Evolutionary conservation across 495 filamentous ascomycete genomes (phyloP).

Genomic region (Penicillium dipodomyicola): DNA sequence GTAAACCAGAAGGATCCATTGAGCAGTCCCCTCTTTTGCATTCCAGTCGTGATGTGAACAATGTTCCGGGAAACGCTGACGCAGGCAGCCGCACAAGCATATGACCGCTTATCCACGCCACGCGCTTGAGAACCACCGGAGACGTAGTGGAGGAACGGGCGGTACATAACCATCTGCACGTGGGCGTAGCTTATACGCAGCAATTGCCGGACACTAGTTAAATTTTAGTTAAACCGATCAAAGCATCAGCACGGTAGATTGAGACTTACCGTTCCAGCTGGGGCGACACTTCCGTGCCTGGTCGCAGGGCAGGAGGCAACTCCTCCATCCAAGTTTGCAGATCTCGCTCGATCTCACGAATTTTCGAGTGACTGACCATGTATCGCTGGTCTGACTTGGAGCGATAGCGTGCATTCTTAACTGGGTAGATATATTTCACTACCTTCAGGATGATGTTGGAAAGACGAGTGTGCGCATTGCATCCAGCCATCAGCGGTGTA

Average conservation of each 20-base stretch:
- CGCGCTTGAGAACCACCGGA: constrained; percentile 66
- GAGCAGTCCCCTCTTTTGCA: constrained; percentile 78
- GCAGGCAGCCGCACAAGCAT: constrained; percentile 88
- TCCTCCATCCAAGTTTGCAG: constrained; percentile 80
- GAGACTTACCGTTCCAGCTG: constrained; percentile 71
- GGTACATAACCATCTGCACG: constrained; percentile 91
- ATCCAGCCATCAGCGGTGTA: constrained; percentile 72
- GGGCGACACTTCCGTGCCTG: constrained; percentile 68
- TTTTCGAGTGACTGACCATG: constrained; percentile 81
- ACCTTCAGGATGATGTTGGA: constrained; percentile 80
- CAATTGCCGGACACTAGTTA: constrained; percentile 72
- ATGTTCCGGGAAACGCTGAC: constrained; percentile 92
- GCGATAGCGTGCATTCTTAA: constrained; percentile 60
- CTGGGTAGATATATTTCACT: constrained; percentile 84
- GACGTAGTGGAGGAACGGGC: constrained; percentile 93
- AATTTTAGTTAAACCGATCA: constrained; percentile 8
- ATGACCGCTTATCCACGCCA: constrained; percentile 78
- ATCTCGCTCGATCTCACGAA: constrained; percentile 87
- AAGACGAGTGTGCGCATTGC: constrained; percentile 80
- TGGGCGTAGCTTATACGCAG: constrained; percentile 86
- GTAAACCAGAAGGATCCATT: constrained; percentile 95
- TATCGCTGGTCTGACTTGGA: constrained; percentile 62
- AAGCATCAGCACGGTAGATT: neutral
- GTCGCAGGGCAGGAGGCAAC: constrained; percentile 70
- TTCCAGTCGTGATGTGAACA: constrained; percentile 85